These are phyloP conservation scores for Astrothelium subdiscretum DNA, from an alignment of 495 filamentous ascomycete genomes.

Conservation along the genomic window DNA sequence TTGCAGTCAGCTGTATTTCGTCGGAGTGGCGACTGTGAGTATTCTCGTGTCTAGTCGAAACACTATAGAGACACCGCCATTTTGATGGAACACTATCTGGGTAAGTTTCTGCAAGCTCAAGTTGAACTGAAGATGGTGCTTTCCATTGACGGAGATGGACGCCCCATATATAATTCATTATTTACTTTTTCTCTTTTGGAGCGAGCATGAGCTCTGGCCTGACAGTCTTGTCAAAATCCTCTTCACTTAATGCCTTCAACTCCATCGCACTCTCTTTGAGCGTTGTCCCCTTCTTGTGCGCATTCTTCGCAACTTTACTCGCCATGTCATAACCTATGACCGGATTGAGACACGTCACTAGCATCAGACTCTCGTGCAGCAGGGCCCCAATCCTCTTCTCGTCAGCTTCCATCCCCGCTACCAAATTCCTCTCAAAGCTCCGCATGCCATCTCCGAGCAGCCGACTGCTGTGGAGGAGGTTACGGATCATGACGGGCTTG, in stretches of 20 bases:
- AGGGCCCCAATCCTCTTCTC: slow-evolving; percentile 78
- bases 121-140: too few species aligned
- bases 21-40: too few species aligned
- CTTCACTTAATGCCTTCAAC: slow-evolving; percentile 76
- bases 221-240: slow-evolving; percentile 85
- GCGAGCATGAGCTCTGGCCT: slow-evolving; percentile 94
- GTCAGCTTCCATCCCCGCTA: slow-evolving; percentile 81
- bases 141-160: too few species aligned
- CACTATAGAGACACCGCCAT: too few species aligned
- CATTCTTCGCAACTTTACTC: slow-evolving; percentile 96
- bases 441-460: slow-evolving; percentile 85
- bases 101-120: neutral
- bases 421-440: slow-evolving; percentile 87
- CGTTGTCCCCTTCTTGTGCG: slow-evolving; percentile 93
- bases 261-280: slow-evolving; percentile 91
- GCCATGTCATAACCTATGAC: slow-evolving; percentile 99
- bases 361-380: slow-evolving; percentile 91
- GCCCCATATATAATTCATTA: neutral
- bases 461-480: slow-evolving; percentile 80
- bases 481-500: slow-evolving; percentile 92
- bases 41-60: too few species aligned
- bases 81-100: too few species aligned
- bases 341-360: slow-evolving; percentile 96
- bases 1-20: too few species aligned
- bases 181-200: slow-evolving; percentile 47